phyloP scores from a whole-genome alignment of 2,329 filamentous ascomycete genomes.

The Fusarium sp. region DNA sequence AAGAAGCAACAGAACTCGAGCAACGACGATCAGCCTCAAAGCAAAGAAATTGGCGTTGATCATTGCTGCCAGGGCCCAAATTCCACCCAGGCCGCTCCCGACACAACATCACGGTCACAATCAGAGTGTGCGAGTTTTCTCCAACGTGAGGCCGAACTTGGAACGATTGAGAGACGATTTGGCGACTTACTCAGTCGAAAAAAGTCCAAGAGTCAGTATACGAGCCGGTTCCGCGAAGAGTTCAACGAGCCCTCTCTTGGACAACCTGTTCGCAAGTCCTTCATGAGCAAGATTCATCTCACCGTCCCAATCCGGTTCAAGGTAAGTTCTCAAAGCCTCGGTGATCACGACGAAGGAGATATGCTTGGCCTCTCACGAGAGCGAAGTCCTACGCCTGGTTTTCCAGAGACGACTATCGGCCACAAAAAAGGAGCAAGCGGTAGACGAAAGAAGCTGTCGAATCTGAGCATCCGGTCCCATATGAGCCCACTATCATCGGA shows the following conservation, averaged over 20 bases:
- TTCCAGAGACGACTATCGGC: neutral
- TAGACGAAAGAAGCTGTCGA: constrained; percentile 28
- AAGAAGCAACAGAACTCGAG: constrained; percentile 11
- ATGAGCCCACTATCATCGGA: constrained; percentile 17
- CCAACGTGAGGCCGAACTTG: constrained; percentile 54
- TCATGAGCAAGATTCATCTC: constrained; percentile 53
- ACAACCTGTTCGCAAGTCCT: constrained; percentile 37
- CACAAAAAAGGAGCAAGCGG: constrained; percentile 4
- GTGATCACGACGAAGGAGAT: neutral
- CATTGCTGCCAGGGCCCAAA: neutral
- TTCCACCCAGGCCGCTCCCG: neutral
- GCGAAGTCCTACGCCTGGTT: neutral
- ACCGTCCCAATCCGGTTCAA: constrained; percentile 48
- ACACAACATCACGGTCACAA: constrained; percentile 28
- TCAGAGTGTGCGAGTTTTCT: constrained; percentile 55
- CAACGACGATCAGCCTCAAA: neutral
- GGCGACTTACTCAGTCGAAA: constrained; percentile 48
- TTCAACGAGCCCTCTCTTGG: constrained; percentile 39
- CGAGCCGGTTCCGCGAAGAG: constrained; percentile 57
- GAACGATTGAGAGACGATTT: constrained; percentile 56
- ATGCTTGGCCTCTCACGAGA: neutral
- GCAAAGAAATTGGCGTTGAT: neutral
- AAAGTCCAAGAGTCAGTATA: constrained; percentile 44
- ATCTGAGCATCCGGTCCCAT: constrained; percentile 31
- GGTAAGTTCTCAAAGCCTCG: constrained; percentile 19